Conservation (phyloP, 768 basidiomycete species). For the Jaapia argillacea region DNA sequence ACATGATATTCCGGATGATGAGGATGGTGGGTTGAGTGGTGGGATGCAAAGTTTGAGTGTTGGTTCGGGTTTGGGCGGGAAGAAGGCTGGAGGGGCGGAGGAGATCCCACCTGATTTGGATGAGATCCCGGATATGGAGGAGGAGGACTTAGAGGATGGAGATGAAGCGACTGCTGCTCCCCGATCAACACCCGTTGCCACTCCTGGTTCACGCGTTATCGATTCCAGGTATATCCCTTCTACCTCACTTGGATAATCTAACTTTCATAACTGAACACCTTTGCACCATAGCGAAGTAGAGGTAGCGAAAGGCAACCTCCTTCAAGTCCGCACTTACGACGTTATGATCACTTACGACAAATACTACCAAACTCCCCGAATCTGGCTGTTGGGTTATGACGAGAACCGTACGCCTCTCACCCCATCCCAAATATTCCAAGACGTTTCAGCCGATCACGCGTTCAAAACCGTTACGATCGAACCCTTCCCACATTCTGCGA, state of each 20-base stretch:
- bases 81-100: constrained; percentile 10
- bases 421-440: constrained; percentile 90
- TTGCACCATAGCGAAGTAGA: constrained; percentile 46
- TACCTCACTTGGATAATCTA: constrained; percentile 3
- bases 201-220: constrained; percentile 25
- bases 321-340: constrained; percentile 97
- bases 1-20: constrained; percentile 86
- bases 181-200: constrained; percentile 24
- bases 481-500: constrained; percentile 87
- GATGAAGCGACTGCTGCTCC: constrained; percentile 79
- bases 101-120: constrained; percentile 83
- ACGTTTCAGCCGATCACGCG: constrained; percentile 94
- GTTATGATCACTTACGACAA: constrained; percentile 99
- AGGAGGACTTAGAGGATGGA: constrained; percentile 80
- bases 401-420: constrained; percentile 91
- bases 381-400: constrained; percentile 97
- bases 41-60: constrained; percentile 30
- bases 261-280: constrained; percentile 2
- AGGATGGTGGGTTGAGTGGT: constrained; percentile 31
- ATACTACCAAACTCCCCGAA: constrained; percentile 96
- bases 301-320: constrained; percentile 68
- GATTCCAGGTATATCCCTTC: constrained; percentile 37
- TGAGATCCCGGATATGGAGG: constrained; percentile 99
- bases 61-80: not conserved
- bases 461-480: constrained; percentile 99